Percentiles rank a stretch among this genome's conserved stretches.
phyloP scores from a whole-genome alignment of 306 rosid species.

The Citrullus amarus region DNA sequence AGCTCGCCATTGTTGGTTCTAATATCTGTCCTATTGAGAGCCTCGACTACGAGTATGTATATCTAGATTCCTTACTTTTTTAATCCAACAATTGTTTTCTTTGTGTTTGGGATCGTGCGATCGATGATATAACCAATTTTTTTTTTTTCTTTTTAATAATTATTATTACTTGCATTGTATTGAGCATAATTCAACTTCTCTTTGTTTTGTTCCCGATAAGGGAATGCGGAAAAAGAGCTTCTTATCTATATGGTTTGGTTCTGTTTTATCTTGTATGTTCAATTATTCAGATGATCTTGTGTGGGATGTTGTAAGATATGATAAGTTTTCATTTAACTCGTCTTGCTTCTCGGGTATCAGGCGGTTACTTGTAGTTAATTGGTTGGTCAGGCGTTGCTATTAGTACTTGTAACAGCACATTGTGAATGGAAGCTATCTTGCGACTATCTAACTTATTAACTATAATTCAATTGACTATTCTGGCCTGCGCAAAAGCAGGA shows the following conservation, averaged over 20 bases:
- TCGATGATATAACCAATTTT: not conserved
- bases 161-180: not conserved
- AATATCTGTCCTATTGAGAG: conserved; percentile 66
- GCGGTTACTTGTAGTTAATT: not conserved
- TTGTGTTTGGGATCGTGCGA: not conserved
- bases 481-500: not conserved
- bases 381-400: too few species aligned
- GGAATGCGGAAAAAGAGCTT: not conserved
- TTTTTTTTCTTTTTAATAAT: not conserved
- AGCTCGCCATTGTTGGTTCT: conserved; percentile 63
- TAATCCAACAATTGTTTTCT: not conserved
- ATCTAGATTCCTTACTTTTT: not conserved
- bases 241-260: not conserved
- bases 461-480: not conserved
- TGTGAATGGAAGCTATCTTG: too few species aligned
- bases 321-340: not conserved
- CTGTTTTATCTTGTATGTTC: not conserved
- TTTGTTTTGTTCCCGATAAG: not conserved
- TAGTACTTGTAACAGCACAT: not conserved
- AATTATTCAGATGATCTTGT: not conserved
- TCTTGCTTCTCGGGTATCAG: not conserved
- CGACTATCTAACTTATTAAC: too few species aligned
- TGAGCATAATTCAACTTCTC: not conserved
- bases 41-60: conserved; percentile 62
- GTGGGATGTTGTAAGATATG: not conserved